Base-by-base conservation (phyloP, 106 monocot genomes). In the Hemerocallis citrina region DNA sequence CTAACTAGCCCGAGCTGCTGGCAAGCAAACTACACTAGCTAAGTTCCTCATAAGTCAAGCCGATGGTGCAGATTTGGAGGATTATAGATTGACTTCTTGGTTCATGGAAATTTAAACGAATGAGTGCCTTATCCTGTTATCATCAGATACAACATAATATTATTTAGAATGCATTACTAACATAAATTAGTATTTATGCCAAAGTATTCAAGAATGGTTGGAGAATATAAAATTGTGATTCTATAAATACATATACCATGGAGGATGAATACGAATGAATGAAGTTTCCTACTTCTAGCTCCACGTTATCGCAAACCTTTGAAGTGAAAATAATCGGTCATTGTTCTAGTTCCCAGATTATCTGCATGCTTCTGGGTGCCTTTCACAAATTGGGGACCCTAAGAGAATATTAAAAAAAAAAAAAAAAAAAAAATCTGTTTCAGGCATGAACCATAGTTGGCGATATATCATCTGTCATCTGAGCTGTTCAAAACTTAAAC, bases 301-400 rank as follows among this genome's bases (percentile, higher is more conserved):
- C 85, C 67, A 75, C 77, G 31, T 61, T 68, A 30, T 55, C 64
- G 35, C 85, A 85, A 47, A 75, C 64, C 60, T 68, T 77, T 30
- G 77, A 61, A 74, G 36, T 71, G 70, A 85, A 85, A 47, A 85
- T 74, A 61, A 85, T 41, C 29, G n/a, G 52, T 81, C 59, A 39
- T 75, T 54, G 63, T 52, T 10, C 21, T 37, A 23, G 24, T 64
- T 56, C 34, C 67, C 22, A 22, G 60, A 25, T 56, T 50, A 46
- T 31, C 65, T 30, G 7, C 55, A 36, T 23, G 33, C 37, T 69
- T 60, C 11, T 35, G 35, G 9, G 23, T n/a, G 7, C 15, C 27
- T 13, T 68, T 70, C 19, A 15, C 52, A 63, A 3, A 34, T 49
- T 44, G 13, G 5, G 49, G 46, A 37, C 19, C 40, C 77, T 82